Evolutionary conservation across 139 green algal species (phyloP), one percentile per base, ranked within the genome.

Genomic region (Chlamydomonas schloesseri): DNA sequence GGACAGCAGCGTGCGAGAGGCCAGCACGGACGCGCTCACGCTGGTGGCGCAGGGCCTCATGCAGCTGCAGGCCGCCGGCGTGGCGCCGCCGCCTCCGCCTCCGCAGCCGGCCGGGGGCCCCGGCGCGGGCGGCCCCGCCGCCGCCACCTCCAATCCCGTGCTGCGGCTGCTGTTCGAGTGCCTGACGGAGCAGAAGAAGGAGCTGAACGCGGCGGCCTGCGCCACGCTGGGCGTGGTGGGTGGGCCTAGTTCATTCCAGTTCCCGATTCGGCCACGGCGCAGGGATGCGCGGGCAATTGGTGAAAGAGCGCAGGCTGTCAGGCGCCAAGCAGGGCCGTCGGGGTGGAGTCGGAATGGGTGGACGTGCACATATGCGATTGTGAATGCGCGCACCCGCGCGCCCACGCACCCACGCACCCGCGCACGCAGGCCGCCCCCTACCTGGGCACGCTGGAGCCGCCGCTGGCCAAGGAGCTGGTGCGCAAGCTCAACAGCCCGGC

Each of bases 1-100:
- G n/a, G 90, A 93, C 71, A 83, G 64, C 65, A 13, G 70, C 15
- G 90, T 93, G 34, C 73, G 90, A 0, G 90, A 93, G 29, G 87
- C 87, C 5, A 42, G 34, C 55, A 60, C 81, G 9, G 90, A 93
- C 57, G 87, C 90, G 3, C 55, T 90, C 58, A 55, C 81, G 46
- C n/a, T 82, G 69, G 72, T 91, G 31, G 90, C 90, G 10, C 68
- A 75, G 74, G 88, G 79, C 4, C 67, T 91, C 26, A 33, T 70
- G 33, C 46, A 87, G 26, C 23, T 53, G 57, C 46, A 23, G 17
- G 11, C 53, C 28, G 42, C 26, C 29, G 58, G 8, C 65, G 79
- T 29, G 42, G 26, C n/a, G 60, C 36, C 70, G 26, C 58, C 60
- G 42, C 42, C 42, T 5, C 42, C 42, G 42, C 42, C 42, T 5